These are phyloP conservation scores for Lyophyllum semitale DNA, from an alignment of 768 basidiomycete species.

Conservation along the genomic window DNA sequence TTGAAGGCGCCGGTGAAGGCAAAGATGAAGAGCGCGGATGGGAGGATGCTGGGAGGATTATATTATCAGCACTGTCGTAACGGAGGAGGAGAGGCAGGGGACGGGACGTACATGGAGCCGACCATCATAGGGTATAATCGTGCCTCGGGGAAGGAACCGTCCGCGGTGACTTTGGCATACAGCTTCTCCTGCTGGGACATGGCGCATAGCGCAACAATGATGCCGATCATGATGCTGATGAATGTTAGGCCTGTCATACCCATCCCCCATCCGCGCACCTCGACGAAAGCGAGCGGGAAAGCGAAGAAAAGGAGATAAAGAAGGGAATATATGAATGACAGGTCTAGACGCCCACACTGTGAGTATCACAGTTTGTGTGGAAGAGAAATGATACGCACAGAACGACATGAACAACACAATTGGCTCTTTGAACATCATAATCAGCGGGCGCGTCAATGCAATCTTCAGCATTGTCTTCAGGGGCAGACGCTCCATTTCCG, in stretches of 20 bases:
- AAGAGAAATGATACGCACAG: neutral
- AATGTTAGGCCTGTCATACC: constrained; percentile 45
- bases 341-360: constrained; percentile 25
- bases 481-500: constrained; percentile 1
- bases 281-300: constrained; percentile 43
- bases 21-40: constrained; percentile 43
- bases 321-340: constrained; percentile 45
- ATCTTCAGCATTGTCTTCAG: neutral
- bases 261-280: constrained; percentile 38
- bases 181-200: constrained; percentile 36
- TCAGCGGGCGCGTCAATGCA: neutral
- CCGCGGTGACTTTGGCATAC: constrained; percentile 30
- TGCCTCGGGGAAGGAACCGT: constrained; percentile 44
- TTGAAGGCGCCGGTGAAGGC: constrained; percentile 45
- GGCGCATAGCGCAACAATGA: constrained; percentile 29
- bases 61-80: neutral
- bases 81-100: neutral
- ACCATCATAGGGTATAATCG: constrained; percentile 43
- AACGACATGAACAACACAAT: constrained; percentile 9
- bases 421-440: constrained; percentile 9
- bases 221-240: constrained; percentile 44
- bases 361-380: constrained; percentile 22
- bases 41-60: constrained; percentile 29
- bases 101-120: constrained; percentile 36
- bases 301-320: constrained; percentile 46